Percentiles rank a stretch among this genome's conserved stretches.
phyloP scores from a whole-genome alignment of 2,329 filamentous ascomycete genomes.

The Xylariaceae sp. region DNA sequence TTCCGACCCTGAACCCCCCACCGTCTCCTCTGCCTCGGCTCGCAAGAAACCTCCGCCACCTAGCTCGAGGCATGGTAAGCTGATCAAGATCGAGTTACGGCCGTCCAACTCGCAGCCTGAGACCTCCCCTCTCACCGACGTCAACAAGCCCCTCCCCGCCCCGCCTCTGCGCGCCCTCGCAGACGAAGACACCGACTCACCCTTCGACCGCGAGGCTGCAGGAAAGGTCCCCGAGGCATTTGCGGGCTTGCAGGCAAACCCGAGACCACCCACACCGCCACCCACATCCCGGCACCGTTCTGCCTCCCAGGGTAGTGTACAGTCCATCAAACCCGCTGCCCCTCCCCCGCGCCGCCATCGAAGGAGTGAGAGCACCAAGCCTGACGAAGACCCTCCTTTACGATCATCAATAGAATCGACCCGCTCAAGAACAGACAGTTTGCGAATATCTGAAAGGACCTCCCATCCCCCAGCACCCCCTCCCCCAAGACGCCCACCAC shows the following conservation, averaged over 20 bases:
- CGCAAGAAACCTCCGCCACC: constrained; percentile 63
- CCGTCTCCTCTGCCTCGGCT: constrained; percentile 21
- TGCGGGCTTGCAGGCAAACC: constrained; percentile 30
- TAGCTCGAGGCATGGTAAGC: constrained; percentile 73
- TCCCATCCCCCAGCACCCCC: constrained; percentile 46
- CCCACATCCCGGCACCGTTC: constrained; percentile 33
- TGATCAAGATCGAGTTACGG: constrained; percentile 53
- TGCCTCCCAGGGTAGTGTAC: constrained; percentile 27
- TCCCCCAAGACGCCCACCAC: constrained; percentile 49
- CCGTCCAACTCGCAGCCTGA: constrained; percentile 33
- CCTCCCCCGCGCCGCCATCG: constrained; percentile 49
- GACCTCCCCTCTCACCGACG: constrained; percentile 42
- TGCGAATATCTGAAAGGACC: constrained; percentile 33
- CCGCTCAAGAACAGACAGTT: constrained; percentile 43
- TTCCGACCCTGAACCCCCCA: constrained; percentile 42
- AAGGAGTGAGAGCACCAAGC: constrained; percentile 38
- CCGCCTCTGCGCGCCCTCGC: constrained; percentile 44
- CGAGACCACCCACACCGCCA: constrained; percentile 39
- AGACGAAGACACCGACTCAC: constrained; percentile 47
- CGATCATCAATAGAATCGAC: constrained; percentile 50
- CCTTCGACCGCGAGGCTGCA: constrained; percentile 52
- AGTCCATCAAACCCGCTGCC: constrained; percentile 41
- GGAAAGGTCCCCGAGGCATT: constrained; percentile 47
- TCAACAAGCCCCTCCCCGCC: constrained; percentile 61
- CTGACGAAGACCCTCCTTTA: constrained; percentile 37